phyloP scores from a whole-genome alignment of 2,329 filamentous ascomycete species.

The Aspergillus ibericus region DNA sequence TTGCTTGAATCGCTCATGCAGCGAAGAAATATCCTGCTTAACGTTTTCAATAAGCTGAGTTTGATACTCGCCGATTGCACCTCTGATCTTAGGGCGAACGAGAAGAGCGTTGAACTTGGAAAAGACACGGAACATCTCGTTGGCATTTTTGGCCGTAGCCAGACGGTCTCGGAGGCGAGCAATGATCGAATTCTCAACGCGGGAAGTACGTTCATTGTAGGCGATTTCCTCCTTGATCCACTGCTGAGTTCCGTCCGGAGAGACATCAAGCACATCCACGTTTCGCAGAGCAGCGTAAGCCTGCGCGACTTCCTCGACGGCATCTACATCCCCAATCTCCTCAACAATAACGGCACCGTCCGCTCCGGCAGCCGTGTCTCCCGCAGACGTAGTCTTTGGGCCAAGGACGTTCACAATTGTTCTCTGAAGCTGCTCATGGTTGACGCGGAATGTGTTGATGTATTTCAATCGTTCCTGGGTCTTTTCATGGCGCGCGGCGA shows the following conservation, averaged over 20 bases:
- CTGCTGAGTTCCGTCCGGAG: constrained; percentile 79
- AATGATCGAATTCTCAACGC: constrained; percentile 99
- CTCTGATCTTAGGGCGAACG: constrained; percentile 96
- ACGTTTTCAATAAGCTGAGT: constrained; percentile 97
- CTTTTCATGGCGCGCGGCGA: constrained; percentile 80
- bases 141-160: constrained; percentile 93
- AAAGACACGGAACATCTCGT: constrained; percentile 99
- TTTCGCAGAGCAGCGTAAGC: constrained; percentile 93
- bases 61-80: constrained; percentile 97
- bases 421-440: constrained; percentile 94
- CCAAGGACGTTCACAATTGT: constrained; percentile 98
- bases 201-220: constrained; percentile 95
- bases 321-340: constrained; percentile 95
- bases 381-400: constrained; percentile 63
- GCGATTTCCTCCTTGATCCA: constrained; percentile 94
- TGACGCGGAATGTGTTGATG: constrained; percentile 89
- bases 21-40: constrained; percentile 86
- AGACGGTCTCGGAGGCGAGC: constrained; percentile 86
- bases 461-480: constrained; percentile 91
- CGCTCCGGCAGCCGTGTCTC: constrained; percentile 40
- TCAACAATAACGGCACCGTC: constrained; percentile 75
- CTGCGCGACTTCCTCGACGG: constrained; percentile 91
- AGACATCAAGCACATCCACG: constrained; percentile 91
- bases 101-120: constrained; percentile 99
- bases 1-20: constrained; percentile 97